Evolutionary conservation across 164 flowering plant genomes (phyloP), one percentile per base, ranked within the genome.

Genomic region (Macadamia tetraphylla): DNA sequence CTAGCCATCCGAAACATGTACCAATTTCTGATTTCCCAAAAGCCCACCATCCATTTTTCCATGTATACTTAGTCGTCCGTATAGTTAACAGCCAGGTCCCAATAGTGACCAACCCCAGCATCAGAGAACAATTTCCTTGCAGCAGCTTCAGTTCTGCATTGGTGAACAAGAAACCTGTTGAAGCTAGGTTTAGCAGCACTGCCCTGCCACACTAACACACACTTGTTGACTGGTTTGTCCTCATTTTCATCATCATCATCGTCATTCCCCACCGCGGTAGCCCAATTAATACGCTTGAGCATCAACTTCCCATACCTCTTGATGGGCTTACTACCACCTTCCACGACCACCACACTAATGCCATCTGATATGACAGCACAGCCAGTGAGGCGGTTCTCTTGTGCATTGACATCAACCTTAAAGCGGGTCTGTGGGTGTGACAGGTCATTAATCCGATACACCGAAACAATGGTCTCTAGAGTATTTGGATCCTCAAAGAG

Each of bases 381-480:
- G 0, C 98, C 99, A 17, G 90, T 83, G 73, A 94, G 73, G 31
- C 89, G 81, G 70, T 94, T 90, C 74, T 94, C 96, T 64, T 81
- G 87, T 12, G 99, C 97, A 90, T 90, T 91, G 3, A 89, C 82
- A 76, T 94, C 99, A 29, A 94, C 98, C 81, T 92, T 94, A 59
- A 86, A 94, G 35, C 92, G 90, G 49, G 92, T 81, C 76, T 92
- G 85, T 1, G 86, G 87, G 70, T 88, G 90, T 5, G 98, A 86
- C 15, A 94, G 91, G 53, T 87, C 83, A 71, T 89, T 87, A 60
- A 94, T 81, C 80, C 77, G 89, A 75, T 92, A 94, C 30, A 94
- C 88, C 0, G 98, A 92, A 49, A 94, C 99, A 53, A 90, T 75
- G 0, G 94, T 85, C 74, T 92, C 99, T 51, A 85, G 29, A 0